Evolutionary conservation across 2,329 filamentous ascomycete species (phyloP), one percentile per base, ranked within the genome.

Genomic region (Colletotrichum sp.): DNA sequence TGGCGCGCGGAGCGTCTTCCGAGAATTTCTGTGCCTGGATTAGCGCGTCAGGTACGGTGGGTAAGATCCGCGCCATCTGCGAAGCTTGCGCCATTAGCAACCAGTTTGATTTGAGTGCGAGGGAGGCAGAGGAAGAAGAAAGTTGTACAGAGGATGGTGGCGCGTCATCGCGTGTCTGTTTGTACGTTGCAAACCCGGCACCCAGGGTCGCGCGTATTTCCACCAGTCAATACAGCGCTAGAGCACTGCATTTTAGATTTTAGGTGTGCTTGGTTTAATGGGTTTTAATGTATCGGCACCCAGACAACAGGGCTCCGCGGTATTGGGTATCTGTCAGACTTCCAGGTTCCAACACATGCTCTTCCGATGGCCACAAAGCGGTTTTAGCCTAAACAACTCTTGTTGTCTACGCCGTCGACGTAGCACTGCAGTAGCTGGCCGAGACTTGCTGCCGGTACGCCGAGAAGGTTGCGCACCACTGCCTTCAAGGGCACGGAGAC

Each of bases 1-100:
- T 67, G 63, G 72, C 55, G 63, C 44, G 55, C 72, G 72, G 72
- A 75, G 70, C 39, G 16, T 61, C 52, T 66, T 75, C 72, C 69
- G 63, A 67, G 69, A 60, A 68, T 63, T 68, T 57, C 72, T 75
- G 69, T 72, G 72, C 72, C 72, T 75, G 63, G 72, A 32, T 34
- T 75, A 75, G 72, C 63, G 69, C 63, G 55, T 68, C 11, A 30
- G 22, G 36, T 7, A 39, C 32, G 60, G 68, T 57, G 55, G 25
- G 57, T 44, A 72, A 63, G 39, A 34, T 22, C n/a, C 7, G 63
- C 55, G 13, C 27, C 19, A 52, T 57, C 8, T 22, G 15, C 25
- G 19, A 48, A 25, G 32, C 36, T 34, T 30, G 28, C 4, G 9
- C 22, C 39, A 30, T 32, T 22, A 15, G 44, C 44, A 52, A 63